These are phyloP conservation scores for Sicyos baderoa DNA, from an alignment of 306 rosid genomes.

Conservation along the genomic window DNA sequence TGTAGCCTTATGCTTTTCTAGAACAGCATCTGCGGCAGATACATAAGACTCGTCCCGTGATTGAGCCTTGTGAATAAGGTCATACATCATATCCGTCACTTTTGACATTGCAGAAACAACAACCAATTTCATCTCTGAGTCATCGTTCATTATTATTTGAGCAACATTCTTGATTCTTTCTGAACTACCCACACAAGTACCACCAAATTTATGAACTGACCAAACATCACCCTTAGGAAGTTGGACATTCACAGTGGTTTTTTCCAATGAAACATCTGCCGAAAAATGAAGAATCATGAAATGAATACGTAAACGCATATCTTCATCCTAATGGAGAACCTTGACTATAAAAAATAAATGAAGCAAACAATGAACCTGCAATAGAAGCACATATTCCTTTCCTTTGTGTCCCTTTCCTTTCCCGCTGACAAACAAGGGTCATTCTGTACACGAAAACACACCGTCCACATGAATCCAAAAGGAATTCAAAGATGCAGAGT, in stretches of 20 bases:
- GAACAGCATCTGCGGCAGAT: conserved; percentile 63
- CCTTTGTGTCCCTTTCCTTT: background rate
- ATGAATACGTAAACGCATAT: background rate
- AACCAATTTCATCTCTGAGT: conserved; percentile 73
- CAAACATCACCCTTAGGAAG: conserved; percentile 66
- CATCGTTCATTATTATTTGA: conserved; percentile 55
- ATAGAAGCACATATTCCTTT: conserved; percentile 6
- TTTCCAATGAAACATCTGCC: conserved; percentile 37
- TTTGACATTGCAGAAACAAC: conserved; percentile 96
- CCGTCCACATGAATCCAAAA: background rate
- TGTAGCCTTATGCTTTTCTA: conserved; percentile 69
- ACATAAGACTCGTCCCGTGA: conserved; percentile 69
- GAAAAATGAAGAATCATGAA: conserved; percentile 16
- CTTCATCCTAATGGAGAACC: background rate
- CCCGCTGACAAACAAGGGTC: conserved; percentile 15
- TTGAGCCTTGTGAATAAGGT: conserved; percentile 79
- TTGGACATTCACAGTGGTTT: conserved; percentile 39
- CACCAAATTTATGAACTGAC: conserved; percentile 97
- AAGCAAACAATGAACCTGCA: conserved; percentile 13
- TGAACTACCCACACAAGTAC: conserved; percentile 84
- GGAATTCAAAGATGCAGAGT: background rate
- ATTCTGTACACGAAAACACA: conserved; percentile 14
- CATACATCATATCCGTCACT: conserved; percentile 97
- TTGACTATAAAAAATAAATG: background rate
- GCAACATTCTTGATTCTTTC: conserved; percentile 80